Base-by-base conservation (phyloP, 306 rosid species). In the Heteromeles arbutifolia region DNA sequence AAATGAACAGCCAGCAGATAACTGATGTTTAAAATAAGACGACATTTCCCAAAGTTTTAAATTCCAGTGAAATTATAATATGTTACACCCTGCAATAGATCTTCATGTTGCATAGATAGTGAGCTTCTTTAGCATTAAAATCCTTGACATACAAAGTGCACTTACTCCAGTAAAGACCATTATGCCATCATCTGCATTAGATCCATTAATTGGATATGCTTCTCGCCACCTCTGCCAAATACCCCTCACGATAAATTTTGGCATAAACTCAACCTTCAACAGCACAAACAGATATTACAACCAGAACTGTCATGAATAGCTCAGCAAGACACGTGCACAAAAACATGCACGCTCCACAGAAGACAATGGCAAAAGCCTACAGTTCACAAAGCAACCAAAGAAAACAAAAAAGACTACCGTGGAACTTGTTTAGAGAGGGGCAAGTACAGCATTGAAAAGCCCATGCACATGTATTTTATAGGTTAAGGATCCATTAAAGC, bases 201-300 rank as follows among this genome's bases (percentile, higher is more conserved):
- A 69, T 81, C 90, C 93, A 57, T 78, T 82, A 31, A 77, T 66
- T 62, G 99, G 93, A 90, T 90, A 90, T 52, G 99, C 86, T 44
- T 95, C 96, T 29, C 96, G 92, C 98, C 97, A 95, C 77, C 96
- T 87, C 76, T 92, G 93, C 98, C 98, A 95, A 70, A 95, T 71
- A 74, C 96, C 96, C 58, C 96, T 85, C 78, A 95, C 98, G 67
- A 97, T 95, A 84, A 95, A 92, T 86, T 92, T 95, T 69, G 97
- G 97, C 89, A 95, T 64, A 83, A 95, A 95, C 79, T 95, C 97
- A 80, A 95, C 98, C 98, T 94, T 85, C 84, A 87, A 74, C 45
- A 73, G 76, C 70, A 85, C 67, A 80, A 82, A 58, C 29, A 76
- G 63, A 83, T 48, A 78, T 77, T 77, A 83, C 29, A 59, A 76